phyloP scores from a whole-genome alignment of 768 basidiomycete genomes.

The Lactarius indigo region DNA sequence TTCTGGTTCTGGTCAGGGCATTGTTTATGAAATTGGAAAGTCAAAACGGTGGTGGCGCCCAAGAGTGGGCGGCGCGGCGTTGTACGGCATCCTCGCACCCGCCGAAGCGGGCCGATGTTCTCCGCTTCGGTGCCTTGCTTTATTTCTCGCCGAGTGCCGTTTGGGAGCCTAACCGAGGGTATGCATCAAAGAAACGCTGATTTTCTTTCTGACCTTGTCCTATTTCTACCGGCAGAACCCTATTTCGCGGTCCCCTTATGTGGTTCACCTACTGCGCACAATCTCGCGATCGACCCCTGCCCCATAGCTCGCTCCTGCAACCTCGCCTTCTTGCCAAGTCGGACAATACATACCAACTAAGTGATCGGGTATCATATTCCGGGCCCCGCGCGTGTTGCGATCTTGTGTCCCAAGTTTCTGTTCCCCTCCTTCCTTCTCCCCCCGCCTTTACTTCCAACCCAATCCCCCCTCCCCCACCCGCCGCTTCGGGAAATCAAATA shows the following conservation, averaged over 20 bases:
- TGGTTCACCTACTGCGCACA: slow-evolving; percentile 5
- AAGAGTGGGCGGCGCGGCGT: slow-evolving; percentile 16
- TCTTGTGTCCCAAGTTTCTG: slow-evolving; percentile 15
- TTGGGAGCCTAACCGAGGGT: slow-evolving; percentile 19
- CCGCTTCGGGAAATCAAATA: slow-evolving; percentile 26
- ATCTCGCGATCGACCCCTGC: slow-evolving; percentile 16
- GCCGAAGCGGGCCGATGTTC: slow-evolving; percentile 19
- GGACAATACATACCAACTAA: not conserved
- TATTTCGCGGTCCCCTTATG: slow-evolving; percentile 17
- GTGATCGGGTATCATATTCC: slow-evolving; percentile 19
- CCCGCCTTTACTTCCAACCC: not conserved
- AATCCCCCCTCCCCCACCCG: not conserved
- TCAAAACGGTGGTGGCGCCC: slow-evolving; percentile 18
- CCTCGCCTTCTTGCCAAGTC: slow-evolving; percentile 4
- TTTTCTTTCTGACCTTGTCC: slow-evolving; percentile 11
- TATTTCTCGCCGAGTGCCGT: slow-evolving; percentile 4
- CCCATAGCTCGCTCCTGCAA: not conserved
- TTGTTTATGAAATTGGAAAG: slow-evolving; percentile 6
- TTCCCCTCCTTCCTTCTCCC: slow-evolving; percentile 6
- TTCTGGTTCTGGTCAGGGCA: not conserved
- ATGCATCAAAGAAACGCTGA: slow-evolving; percentile 14
- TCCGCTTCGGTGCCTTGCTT: slow-evolving; percentile 25
- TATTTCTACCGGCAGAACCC: slow-evolving; percentile 15
- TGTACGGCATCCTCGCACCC: slow-evolving; percentile 5
- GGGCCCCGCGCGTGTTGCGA: slow-evolving; percentile 12